These are phyloP conservation scores for Peziza echinospora DNA, from an alignment of 495 filamentous ascomycete species.

Conservation along the genomic window DNA sequence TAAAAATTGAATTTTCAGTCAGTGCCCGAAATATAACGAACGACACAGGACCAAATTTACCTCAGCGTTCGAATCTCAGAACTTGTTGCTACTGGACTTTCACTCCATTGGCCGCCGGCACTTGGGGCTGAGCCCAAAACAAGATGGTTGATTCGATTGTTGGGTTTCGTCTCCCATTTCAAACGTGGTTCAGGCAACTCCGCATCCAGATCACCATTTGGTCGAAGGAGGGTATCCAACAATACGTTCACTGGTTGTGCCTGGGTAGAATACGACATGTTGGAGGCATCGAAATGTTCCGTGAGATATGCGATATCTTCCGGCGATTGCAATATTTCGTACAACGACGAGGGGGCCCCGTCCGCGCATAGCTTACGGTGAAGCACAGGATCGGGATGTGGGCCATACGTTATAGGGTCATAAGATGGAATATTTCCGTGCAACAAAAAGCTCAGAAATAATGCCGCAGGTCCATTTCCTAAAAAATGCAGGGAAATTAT, in stretches of 20 bases:
- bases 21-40: background rate
- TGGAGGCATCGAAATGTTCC: slow-evolving; percentile 35
- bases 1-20: slow-evolving; percentile 22
- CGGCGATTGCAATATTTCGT: slow-evolving; percentile 19
- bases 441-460: slow-evolving; percentile 46
- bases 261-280: slow-evolving; percentile 41
- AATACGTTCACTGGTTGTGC: slow-evolving; percentile 43
- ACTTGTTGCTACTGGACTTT: slow-evolving; percentile 32
- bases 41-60: slow-evolving; percentile 2
- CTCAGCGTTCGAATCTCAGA: slow-evolving; percentile 35
- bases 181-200: slow-evolving; percentile 29
- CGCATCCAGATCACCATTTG: slow-evolving; percentile 38
- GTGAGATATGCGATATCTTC: slow-evolving; percentile 26
- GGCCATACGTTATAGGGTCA: slow-evolving; percentile 23
- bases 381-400: slow-evolving; percentile 39
- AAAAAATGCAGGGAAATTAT: background rate
- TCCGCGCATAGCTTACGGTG: slow-evolving; percentile 35
- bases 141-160: slow-evolving; percentile 34
- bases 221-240: slow-evolving; percentile 42
- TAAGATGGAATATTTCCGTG: slow-evolving; percentile 45
- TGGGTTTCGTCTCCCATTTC: slow-evolving; percentile 32
- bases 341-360: slow-evolving; percentile 24
- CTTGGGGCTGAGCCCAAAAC: slow-evolving; percentile 33
- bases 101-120: slow-evolving; percentile 43
- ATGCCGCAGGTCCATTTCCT: slow-evolving; percentile 44